Base-by-base conservation (phyloP, 306 rosid genomes). In the Prunus kanzakura region DNA sequence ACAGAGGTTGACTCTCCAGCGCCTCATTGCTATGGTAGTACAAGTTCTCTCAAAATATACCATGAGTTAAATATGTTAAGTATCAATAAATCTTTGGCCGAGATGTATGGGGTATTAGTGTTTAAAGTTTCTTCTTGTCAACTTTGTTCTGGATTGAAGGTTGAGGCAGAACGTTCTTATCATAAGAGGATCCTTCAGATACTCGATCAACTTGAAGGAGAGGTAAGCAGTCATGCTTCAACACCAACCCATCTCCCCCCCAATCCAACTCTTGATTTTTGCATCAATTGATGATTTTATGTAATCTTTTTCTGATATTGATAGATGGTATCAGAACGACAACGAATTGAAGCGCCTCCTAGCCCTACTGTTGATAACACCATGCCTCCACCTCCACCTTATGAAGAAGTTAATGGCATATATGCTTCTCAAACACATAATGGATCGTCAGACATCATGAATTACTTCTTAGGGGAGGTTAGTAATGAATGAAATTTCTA, bases 401-500 rank as follows among this genome's bases (percentile, higher is more conserved):
- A 92, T 76, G 97, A 95, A 82, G 97, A 92, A 85, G 89, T 82
- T 58, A 90, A 95, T 77, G 96, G 96, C 73, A 83, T 92, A 71
- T 84, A 81, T 85, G 93, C 97, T 78, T 88, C 97, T 75, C 87
- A 86, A 71, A 76, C 79, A 46, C 82, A 82, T 72, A 89, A 95
- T 86, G 97, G 96, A 81, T 58, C 83, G 57, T 88, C 91, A 11
- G 96, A 92, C 72, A 69, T 88, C 78, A 82, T 85, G 89, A 87
- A 89, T 49, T 95, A 89, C 87, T 95, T 95, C 87, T 87, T 95
- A 82, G 98, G 97, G 67, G 98, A 95, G 98, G 98, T 95, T 73
- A 46, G 86, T 70, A 77, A 43, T 14, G 9, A 25, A 16, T 14
- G 23, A 63, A 52, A 2, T 20, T 43, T 18, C 9, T 56, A 3